Evolutionary conservation across 2,329 filamentous ascomycete genomes (phyloP).

Genomic region (Pseudogymnoascus sp.): DNA sequence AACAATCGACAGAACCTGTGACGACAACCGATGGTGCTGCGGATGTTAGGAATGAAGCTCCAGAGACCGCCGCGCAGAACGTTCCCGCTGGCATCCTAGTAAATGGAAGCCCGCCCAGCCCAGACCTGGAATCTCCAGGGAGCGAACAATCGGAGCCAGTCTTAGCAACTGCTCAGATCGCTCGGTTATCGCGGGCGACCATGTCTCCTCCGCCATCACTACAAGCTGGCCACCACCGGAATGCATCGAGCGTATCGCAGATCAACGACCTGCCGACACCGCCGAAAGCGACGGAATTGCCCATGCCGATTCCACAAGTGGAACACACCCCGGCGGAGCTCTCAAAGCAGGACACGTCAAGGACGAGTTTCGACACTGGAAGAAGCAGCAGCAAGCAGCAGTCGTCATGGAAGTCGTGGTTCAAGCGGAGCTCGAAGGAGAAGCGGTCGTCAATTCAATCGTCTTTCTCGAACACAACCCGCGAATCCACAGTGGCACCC

Average conservation of each 20-base stretch:
- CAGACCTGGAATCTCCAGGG: constrained; percentile 26
- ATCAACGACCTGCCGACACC: constrained; percentile 37
- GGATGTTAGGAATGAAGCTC: constrained; percentile 21
- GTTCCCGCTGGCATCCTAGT: constrained; percentile 15
- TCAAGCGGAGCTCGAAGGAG: constrained; percentile 51
- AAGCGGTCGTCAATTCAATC: constrained; percentile 54
- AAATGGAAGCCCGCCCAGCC: constrained; percentile 20
- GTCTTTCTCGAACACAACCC: constrained; percentile 87
- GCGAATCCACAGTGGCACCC: constrained; percentile 64
- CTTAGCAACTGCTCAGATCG: constrained; percentile 41
- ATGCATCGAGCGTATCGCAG: constrained; percentile 47
- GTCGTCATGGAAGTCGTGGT: constrained; percentile 63
- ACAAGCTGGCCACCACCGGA: constrained; percentile 34
- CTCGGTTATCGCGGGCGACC: constrained; percentile 41
- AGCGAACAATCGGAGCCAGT: constrained; percentile 31
- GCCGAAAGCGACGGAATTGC: constrained; percentile 9
- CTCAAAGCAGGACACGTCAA: constrained; percentile 44
- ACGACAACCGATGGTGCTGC: constrained; percentile 15
- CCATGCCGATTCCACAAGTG: not conserved
- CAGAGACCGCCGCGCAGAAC: constrained; percentile 15
- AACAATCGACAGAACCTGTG: constrained; percentile 10
- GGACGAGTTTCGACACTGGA: constrained; percentile 47
- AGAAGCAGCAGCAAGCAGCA: constrained; percentile 36
- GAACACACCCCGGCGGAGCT: constrained; percentile 30
- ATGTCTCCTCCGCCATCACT: constrained; percentile 42